Evolutionary conservation across 2,329 filamentous ascomycete genomes (phyloP).

Genomic region (Fonsecaea multimorphosa): DNA sequence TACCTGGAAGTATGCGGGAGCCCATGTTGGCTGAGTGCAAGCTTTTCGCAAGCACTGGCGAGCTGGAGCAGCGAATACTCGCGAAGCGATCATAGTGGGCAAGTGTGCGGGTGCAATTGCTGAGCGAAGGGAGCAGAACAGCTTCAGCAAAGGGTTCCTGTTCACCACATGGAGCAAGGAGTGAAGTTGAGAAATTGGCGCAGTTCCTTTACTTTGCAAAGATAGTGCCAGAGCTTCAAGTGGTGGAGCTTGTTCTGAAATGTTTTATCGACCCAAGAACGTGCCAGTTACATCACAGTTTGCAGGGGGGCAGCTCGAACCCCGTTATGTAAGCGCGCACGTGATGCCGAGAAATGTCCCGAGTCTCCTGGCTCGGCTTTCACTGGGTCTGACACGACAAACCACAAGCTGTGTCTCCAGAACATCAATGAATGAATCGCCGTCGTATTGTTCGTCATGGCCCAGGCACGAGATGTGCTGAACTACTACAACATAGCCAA

Average conservation of each 20-base stretch:
- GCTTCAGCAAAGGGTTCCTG: conserved; percentile 39
- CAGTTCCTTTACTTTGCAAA: conserved; percentile 5
- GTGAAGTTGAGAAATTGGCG: neutral
- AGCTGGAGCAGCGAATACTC: conserved; percentile 76
- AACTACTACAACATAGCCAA: conserved; percentile 88
- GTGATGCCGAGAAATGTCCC: conserved; percentile 35
- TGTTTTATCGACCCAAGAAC: conserved; percentile 25
- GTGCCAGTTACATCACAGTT: conserved; percentile 31
- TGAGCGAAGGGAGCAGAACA: conserved; percentile 36
- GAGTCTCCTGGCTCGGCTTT: conserved; percentile 16
- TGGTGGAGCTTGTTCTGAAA: conserved; percentile 29
- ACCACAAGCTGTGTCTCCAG: conserved; percentile 27
- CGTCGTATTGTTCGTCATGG: conserved; percentile 52
- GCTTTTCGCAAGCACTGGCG: conserved; percentile 79
- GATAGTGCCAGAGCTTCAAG: conserved; percentile 3
- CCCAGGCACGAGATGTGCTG: conserved; percentile 77
- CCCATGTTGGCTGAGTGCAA: conserved; percentile 54
- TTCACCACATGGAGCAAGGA: conserved; percentile 30
- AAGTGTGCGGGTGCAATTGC: conserved; percentile 9
- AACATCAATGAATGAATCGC: conserved; percentile 20
- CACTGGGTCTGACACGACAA: conserved; percentile 39
- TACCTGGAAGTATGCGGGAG: conserved; percentile 64
- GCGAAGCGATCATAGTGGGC: conserved; percentile 78
- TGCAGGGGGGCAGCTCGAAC: neutral
- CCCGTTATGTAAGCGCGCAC: conserved; percentile 1